Evolutionary conservation across 2,329 filamentous ascomycete genomes (phyloP).

Genomic region (Ascocoryne sarcoides): DNA sequence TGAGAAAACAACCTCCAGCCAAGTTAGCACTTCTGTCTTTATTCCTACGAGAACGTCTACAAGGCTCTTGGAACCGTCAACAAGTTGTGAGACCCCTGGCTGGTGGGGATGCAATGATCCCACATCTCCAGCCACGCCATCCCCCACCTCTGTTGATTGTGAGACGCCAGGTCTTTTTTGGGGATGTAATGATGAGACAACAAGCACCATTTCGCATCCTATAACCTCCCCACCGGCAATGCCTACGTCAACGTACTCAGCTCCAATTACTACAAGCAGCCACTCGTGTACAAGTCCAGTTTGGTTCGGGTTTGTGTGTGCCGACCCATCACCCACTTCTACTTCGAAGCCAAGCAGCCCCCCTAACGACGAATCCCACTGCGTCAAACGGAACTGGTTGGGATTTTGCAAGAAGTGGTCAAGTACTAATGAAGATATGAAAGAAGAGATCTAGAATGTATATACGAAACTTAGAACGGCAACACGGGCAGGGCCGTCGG

Average conservation of each 20-base stretch:
- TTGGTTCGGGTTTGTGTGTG: slow-evolving; percentile 26
- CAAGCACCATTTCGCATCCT: slow-evolving; percentile 27
- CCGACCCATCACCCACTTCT: slow-evolving; percentile 20
- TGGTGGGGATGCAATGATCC: slow-evolving; percentile 43
- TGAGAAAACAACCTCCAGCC: slow-evolving; percentile 34
- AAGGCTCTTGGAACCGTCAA: slow-evolving; percentile 6
- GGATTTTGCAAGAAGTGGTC: slow-evolving; percentile 24
- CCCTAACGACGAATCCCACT: slow-evolving; percentile 13
- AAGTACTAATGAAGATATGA: slow-evolving; percentile 4
- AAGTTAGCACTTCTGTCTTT: neutral
- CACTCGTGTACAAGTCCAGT: slow-evolving; percentile 21
- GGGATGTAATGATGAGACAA: slow-evolving; percentile 40
- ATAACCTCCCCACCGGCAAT: slow-evolving; percentile 30
- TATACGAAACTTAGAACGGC: too few relatives aligned
- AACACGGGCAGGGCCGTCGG: too few relatives aligned
- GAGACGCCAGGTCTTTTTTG: slow-evolving; percentile 49
- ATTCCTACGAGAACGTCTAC: slow-evolving; percentile 16
- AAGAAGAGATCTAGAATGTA: slow-evolving; percentile 24
- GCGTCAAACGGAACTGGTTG: slow-evolving; percentile 20
- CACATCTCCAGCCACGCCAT: slow-evolving; percentile 28
- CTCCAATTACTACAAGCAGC: slow-evolving; percentile 17
- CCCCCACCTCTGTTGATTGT: slow-evolving; percentile 33
- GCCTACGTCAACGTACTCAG: slow-evolving; percentile 11
- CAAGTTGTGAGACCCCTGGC: slow-evolving; percentile 33
- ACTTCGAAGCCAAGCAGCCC: slow-evolving; percentile 11